Percentiles rank a stretch among this genome's conserved stretches.
phyloP scores from a whole-genome alignment of 257 asterid species.

The Thymus quinquecostatus region DNA sequence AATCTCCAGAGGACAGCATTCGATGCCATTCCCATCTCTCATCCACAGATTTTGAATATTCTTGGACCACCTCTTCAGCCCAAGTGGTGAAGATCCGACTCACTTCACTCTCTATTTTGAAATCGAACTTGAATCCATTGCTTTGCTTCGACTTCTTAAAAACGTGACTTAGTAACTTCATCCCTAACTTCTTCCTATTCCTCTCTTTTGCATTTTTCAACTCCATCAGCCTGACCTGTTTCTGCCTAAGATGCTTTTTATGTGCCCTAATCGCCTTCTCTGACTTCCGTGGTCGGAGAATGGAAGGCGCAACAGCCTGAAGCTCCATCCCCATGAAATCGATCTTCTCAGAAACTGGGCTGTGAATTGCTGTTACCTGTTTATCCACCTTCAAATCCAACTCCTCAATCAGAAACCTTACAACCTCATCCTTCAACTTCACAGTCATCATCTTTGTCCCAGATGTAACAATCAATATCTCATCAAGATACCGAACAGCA shows the following conservation, averaged over 20 bases:
- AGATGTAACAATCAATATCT: constrained; percentile 73
- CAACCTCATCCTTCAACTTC: constrained; percentile 64
- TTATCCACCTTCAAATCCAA: constrained; percentile 67
- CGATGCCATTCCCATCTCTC: constrained; percentile 84
- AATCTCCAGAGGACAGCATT: constrained; percentile 71
- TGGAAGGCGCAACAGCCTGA: constrained; percentile 86
- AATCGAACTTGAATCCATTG: constrained; percentile 57
- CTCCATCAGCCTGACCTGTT: constrained; percentile 73
- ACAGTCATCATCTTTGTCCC: constrained; percentile 71
- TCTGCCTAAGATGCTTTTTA: constrained; percentile 83
- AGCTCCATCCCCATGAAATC: constrained; percentile 94
- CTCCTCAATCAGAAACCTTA: constrained; percentile 49
- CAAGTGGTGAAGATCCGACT: constrained; percentile 61
- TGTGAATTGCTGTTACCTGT: constrained; percentile 66
- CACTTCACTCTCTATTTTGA: constrained; percentile 65
- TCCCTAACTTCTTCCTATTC: constrained; percentile 76
- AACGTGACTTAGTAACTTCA: constrained; percentile 67
- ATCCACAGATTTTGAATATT: constrained; percentile 64
- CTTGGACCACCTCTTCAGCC: constrained; percentile 80
- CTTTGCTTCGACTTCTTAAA: constrained; percentile 64
- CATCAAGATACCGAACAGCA: constrained; percentile 83
- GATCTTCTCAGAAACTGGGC: constrained; percentile 84
- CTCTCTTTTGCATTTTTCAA: constrained; percentile 80
- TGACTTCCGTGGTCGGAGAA: constrained; percentile 65
- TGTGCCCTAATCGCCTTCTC: constrained; percentile 90